Conservation (phyloP, 257 asterid species). For the Jacaranda copaia region DNA sequence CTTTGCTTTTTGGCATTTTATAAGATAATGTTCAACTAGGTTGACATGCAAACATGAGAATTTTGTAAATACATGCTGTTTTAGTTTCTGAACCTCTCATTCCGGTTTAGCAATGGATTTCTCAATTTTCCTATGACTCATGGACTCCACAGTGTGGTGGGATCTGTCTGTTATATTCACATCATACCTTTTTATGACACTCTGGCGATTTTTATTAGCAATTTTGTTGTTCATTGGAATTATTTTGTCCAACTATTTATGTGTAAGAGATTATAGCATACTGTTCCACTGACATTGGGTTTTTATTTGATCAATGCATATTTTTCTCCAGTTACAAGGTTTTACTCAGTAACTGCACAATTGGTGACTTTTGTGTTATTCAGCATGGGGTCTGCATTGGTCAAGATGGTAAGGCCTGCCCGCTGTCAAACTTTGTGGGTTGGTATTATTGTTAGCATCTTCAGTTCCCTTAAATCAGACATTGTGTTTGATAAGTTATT, state of each 20-base stretch:
- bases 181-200: neutral
- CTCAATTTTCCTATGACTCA: neutral
- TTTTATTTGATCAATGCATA: slow-evolving; percentile 20
- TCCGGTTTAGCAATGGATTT: neutral
- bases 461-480: neutral
- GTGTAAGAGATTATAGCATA: slow-evolving; percentile 19
- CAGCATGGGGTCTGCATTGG: slow-evolving; percentile 93
- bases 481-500: neutral
- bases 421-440: slow-evolving; percentile 21
- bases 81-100: neutral
- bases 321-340: slow-evolving; percentile 69
- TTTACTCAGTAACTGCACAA: slow-evolving; percentile 73
- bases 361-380: slow-evolving; percentile 77
- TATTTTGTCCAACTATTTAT: neutral
- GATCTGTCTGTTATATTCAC: neutral
- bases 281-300: neutral
- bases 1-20: slow-evolving; percentile 21
- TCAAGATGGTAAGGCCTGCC: slow-evolving; percentile 79
- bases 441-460: neutral
- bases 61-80: neutral
- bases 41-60: neutral
- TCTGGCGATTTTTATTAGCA: neutral
- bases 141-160: neutral
- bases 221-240: slow-evolving; percentile 3
- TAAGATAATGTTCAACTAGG: neutral